Evolutionary conservation across 257 asterid species (phyloP), one percentile per base, ranked within the genome.

Genomic region (Agastache rugosa): DNA sequence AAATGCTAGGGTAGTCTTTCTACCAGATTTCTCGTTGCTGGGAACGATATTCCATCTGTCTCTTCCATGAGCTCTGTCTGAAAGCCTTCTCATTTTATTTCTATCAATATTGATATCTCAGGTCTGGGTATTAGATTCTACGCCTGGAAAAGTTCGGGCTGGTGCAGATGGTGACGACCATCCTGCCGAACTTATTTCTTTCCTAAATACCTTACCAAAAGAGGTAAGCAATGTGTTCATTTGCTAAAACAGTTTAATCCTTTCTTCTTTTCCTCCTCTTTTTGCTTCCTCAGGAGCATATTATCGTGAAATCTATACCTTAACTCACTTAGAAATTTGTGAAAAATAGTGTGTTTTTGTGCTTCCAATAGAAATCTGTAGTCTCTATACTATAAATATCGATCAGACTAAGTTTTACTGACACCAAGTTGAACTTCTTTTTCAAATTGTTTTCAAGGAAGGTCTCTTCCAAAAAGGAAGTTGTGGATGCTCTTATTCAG

Each of bases 121-220:
- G 99, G 98, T 92, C 68, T 94, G 99, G 99, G 92, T 85, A 83
- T 85, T 92, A 69, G 99, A 90, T 80, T 89, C 99, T 56, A 92
- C 98, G 23, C 99, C 99, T 79, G 99, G 99, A 83, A 88, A 86
- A 86, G 97, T 94, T 82, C 84, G 93, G 77, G 96, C 93, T 67
- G 98, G 99, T 81, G 93, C 89, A 64, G 96, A 90, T 81, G 97
- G 99, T 83, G 96, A 92, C 72, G 97, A 94, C 77, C 99, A 89
- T 85, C 99, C 99, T 58, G 97, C 96, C 44, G 98, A 94, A 82
- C 92, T 94, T 50, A 92, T 94, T 51, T 80, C 93, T 64, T 92
- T 90, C 58, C 81, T 94, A 29, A 83, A 88, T 77, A 79, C 44
- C 82, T 85, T 90, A 51, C 96, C 97, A 20, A 78, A 82, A 63